Conservation (phyloP, 495 filamentous ascomycete genomes). For the Tuber magnatum region DNA sequence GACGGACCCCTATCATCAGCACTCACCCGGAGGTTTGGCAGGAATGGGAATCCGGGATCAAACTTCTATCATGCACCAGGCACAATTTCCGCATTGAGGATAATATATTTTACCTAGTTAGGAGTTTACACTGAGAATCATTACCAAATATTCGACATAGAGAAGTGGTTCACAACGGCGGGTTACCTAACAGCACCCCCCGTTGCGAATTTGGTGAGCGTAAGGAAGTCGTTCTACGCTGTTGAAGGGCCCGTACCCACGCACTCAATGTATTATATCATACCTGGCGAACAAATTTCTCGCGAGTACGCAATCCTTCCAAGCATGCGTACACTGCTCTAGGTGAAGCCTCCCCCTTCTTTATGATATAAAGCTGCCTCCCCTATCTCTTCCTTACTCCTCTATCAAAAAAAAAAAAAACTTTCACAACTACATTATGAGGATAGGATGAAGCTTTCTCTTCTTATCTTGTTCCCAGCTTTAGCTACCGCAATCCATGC, state of each 20-base stretch:
- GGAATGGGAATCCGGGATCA: not conserved
- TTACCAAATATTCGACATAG: not conserved
- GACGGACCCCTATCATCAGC: not conserved
- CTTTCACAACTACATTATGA: not conserved
- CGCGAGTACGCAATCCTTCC: not conserved
- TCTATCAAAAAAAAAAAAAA: not conserved
- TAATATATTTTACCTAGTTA: too few species aligned
- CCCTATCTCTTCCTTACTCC: not conserved
- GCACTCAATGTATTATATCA: not conserved
- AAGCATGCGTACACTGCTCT: not conserved
- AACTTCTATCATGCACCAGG: not conserved
- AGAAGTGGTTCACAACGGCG: not conserved
- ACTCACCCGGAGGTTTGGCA: not conserved
- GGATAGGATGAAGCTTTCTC: not conserved
- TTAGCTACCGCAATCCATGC: not conserved
- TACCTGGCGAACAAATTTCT: not conserved
- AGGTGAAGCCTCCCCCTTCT: not conserved
- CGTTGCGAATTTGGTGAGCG: not conserved
- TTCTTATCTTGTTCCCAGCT: not conserved
- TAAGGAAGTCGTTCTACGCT: not conserved
- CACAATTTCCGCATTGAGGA: not conserved
- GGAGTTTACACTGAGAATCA: not conserved
- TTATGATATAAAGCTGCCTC: not conserved
- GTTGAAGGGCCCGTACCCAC: not conserved
- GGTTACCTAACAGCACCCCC: not conserved